Evolutionary conservation across 257 asterid species (phyloP), one percentile per base, ranked within the genome.

Genomic region (Solanum boliviense): DNA sequence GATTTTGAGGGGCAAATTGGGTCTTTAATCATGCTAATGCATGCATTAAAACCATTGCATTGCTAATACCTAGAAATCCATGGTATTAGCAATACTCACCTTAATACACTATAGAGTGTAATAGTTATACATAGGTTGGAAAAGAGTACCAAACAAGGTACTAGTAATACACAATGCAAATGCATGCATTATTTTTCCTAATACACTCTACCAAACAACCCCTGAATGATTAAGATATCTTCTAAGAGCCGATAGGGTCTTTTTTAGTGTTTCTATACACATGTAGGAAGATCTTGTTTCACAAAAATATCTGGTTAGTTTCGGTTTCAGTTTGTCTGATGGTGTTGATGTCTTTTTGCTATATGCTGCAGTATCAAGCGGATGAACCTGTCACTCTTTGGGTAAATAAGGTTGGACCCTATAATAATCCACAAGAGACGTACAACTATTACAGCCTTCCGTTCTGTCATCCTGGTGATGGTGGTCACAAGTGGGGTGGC

Each of bases 351-450:
- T 29, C 39, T 31, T 25, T 41, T 46, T 29, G 46, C 68, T 41
- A 16, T 81, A 56, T 48, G 32, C 46, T 91, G 95, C 96, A 95
- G 98, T 95, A 92, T 90, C 92, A 94, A 83, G 90, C 84, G 0
- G 94, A 88, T 35, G 97, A 93, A 36, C 31, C 90, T 23, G 95
- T 94, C 83, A 94, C 91, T 25, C 83, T 95, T 83, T 95, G 98
- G 98, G 95, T 92, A 62, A 95, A 92, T 91, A 92, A 92, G 93
- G 96, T 95, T 88, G 97, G 95, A 16, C 97, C 98, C 7, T 95
- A 94, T 87, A 95, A 92, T 90, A 95, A 95, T 89, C 98, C 98
- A 25, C 97, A 95, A 90, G 97, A 95, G 89, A 93, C 97, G 84
- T 94, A 95, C 91, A 94, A 94, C 88, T 95, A 93, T 89, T 95